phyloP scores from a whole-genome alignment of 2,329 filamentous ascomycete genomes.

The Alternaria angustiovoidea region DNA sequence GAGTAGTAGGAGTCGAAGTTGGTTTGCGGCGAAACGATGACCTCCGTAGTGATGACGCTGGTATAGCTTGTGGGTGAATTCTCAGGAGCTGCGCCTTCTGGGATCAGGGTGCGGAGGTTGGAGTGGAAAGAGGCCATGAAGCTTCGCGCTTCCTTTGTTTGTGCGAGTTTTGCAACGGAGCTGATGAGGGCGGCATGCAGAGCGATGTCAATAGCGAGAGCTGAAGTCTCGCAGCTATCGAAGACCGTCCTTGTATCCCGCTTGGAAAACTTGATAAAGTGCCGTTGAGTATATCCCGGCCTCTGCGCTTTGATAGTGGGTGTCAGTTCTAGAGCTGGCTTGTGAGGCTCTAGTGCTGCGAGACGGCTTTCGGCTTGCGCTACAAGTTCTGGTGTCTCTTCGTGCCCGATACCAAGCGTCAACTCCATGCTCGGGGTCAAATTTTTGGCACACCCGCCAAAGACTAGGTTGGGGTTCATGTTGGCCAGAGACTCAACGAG shows the following conservation, averaged over 20 bases:
- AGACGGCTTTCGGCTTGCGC: constrained; percentile 27
- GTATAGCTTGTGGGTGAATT: constrained; percentile 31
- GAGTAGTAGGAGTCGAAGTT: constrained; percentile 26
- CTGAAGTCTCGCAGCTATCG: constrained; percentile 14
- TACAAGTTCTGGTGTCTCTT: constrained; percentile 26
- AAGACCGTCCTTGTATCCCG: constrained; percentile 24
- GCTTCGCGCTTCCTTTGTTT: constrained; percentile 21
- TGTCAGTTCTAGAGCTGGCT: constrained; percentile 29
- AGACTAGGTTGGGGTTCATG: constrained; percentile 24
- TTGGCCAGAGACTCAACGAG: constrained; percentile 31
- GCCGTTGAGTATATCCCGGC: constrained; percentile 14
- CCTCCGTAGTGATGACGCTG: constrained; percentile 29
- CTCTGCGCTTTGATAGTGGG: constrained; percentile 21
- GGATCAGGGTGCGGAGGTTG: constrained; percentile 32
- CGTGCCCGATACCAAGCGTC: constrained; percentile 25
- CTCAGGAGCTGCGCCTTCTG: constrained; percentile 24
- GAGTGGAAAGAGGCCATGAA: constrained; percentile 38
- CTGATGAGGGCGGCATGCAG: constrained; percentile 31
- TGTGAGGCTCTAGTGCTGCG: constrained; percentile 26
- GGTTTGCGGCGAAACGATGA: constrained; percentile 27
- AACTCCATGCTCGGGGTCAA: constrained; percentile 34
- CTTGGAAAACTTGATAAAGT: constrained; percentile 10
- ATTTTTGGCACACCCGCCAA: constrained; percentile 35
- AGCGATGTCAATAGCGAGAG: constrained; percentile 18
- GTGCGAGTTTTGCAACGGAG: constrained; percentile 23